Evolutionary conservation across 164 flowering plant species (phyloP).

Genomic region (Stephania japonica): DNA sequence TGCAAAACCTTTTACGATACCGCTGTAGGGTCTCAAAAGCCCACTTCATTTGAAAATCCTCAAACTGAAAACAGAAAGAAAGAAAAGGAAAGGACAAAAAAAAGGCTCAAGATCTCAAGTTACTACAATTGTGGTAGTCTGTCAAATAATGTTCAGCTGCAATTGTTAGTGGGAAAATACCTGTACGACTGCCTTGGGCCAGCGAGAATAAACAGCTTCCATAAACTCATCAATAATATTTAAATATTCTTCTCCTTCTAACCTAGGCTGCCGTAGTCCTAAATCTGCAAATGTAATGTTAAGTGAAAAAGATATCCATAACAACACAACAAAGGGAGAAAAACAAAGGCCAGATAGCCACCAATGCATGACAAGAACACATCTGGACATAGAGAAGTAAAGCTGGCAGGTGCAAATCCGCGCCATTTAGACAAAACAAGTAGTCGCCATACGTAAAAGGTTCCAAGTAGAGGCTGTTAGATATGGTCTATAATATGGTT

Average conservation of each 20-base stretch:
- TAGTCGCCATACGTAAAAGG: too few relatives aligned
- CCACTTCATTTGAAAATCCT: constrained; percentile 99
- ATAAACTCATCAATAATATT: constrained; percentile 90
- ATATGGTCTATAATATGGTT: too few relatives aligned
- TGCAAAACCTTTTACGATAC: constrained; percentile 81
- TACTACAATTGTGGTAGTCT: background rate
- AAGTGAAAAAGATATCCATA: constrained; percentile 9
- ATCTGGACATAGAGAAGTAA: background rate
- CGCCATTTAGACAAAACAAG: too few relatives aligned
- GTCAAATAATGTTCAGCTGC: constrained; percentile 1
- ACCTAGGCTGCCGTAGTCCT: constrained; percentile 84
- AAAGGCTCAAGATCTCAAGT: background rate
- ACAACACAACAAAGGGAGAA: background rate
- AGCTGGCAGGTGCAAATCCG: background rate
- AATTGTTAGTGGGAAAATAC: constrained; percentile 29
- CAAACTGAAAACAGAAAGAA: constrained; percentile 51
- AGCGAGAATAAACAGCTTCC: constrained; percentile 89
- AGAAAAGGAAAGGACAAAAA: background rate
- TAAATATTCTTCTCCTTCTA: constrained; percentile 95
- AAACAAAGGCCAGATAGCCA: background rate
- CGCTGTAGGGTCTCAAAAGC: constrained; percentile 95
- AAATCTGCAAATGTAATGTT: constrained; percentile 69
- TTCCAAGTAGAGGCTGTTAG: too few relatives aligned
- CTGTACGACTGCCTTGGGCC: constrained; percentile 99
- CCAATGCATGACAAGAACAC: background rate